phyloP scores from a whole-genome alignment of 345 rosid species.

The Garcia nutans region DNA sequence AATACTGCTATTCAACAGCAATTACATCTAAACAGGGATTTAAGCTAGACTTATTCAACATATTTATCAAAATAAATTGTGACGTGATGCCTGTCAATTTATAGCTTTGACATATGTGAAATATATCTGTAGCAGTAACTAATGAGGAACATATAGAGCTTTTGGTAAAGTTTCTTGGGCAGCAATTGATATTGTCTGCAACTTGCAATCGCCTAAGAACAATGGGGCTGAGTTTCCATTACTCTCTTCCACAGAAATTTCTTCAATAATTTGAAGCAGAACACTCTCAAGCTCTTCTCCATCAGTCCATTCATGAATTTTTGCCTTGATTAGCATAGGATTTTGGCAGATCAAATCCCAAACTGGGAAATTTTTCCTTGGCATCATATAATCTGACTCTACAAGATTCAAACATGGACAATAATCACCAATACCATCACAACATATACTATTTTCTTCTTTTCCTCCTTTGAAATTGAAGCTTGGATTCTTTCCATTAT shows the following conservation, averaged over 20 bases:
- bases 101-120: background rate
- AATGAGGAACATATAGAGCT: slow-evolving; percentile 45
- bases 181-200: slow-evolving; percentile 38
- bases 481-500: slow-evolving; percentile 67
- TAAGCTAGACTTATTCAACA: no score
- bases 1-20: no score
- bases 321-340: slow-evolving; percentile 54
- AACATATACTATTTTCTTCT: slow-evolving; percentile 57
- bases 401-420: no score
- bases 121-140: slow-evolving; percentile 1
- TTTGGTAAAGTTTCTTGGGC: slow-evolving; percentile 37
- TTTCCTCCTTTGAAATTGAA: slow-evolving; percentile 46
- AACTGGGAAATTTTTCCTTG: slow-evolving; percentile 77
- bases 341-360: slow-evolving; percentile 69
- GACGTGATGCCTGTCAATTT: background rate
- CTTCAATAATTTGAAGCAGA: slow-evolving; percentile 37
- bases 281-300: slow-evolving; percentile 60
- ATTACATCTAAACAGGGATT: no score
- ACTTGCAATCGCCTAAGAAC: slow-evolving; percentile 52
- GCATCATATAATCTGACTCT: slow-evolving; percentile 61
- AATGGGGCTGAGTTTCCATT: slow-evolving; percentile 10
- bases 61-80: no score
- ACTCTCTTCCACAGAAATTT: slow-evolving; percentile 21
- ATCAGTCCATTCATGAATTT: slow-evolving; percentile 69
- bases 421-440: slow-evolving; percentile 84